These are phyloP conservation scores for Mrakia frigida DNA, from an alignment of 768 basidiomycete species.

Conservation along the genomic window DNA sequence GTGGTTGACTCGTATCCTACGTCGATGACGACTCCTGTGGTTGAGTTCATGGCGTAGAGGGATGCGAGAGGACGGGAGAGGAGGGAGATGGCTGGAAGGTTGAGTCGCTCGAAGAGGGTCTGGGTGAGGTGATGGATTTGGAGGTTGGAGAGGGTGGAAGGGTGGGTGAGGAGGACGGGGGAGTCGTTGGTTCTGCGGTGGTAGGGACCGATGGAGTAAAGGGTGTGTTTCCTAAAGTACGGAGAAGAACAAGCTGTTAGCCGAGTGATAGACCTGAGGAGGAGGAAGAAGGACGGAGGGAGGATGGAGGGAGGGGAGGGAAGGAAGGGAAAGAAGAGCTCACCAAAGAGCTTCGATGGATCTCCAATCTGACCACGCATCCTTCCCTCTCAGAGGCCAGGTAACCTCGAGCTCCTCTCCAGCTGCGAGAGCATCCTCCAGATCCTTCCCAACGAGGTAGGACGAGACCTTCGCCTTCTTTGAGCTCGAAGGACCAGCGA, in stretches of 20 bases:
- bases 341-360: constrained; percentile 89
- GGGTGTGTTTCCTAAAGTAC: constrained; percentile 67
- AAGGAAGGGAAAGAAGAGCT: constrained; percentile 38
- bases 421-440: constrained; percentile 71
- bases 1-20: constrained; percentile 71
- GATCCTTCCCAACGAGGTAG: constrained; percentile 72
- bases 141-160: constrained; percentile 59
- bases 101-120: constrained; percentile 88
- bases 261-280: too few species aligned
- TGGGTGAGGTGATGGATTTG: constrained; percentile 70
- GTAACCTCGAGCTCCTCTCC: constrained; percentile 69
- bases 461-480: constrained; percentile 20
- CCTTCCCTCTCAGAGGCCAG: constrained; percentile 75
- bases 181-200: constrained; percentile 83
- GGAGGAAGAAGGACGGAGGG: neutral
- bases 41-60: constrained; percentile 66
- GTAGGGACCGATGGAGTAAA: constrained; percentile 68
- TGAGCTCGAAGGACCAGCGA: constrained; percentile 10
- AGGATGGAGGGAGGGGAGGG: neutral
- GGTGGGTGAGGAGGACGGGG: constrained; percentile 69
- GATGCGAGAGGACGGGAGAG: constrained; percentile 80
- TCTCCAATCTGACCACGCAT: constrained; percentile 63
- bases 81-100: constrained; percentile 73
- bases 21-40: constrained; percentile 74
- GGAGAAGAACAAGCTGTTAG: neutral